Base-by-base conservation (phyloP, 2,329 filamentous ascomycete species). In the Neurospora crassa region DNA sequence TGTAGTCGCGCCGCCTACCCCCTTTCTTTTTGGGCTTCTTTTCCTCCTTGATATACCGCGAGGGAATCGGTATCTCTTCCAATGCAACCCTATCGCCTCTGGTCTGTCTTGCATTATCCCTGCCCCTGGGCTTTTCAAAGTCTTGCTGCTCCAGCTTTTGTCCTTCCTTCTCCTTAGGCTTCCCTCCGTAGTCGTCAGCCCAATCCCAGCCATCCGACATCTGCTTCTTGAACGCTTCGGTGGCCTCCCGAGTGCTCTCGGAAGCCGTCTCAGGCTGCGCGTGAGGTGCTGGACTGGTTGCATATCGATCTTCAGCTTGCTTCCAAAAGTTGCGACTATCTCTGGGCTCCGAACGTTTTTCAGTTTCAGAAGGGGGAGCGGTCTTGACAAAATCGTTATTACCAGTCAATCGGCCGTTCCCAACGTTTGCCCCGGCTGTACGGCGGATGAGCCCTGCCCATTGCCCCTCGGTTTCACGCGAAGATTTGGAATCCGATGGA, bases 1-100 rank as follows among this genome's bases (percentile, higher is more conserved):
- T 79, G 0, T 81, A 78, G 3, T 79, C 76, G 2, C 77, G 14
- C 20, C 67, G 72, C 16, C 71, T 71, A 1, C 29, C 29, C 34
- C 67, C 72, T 11, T 63, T 20, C 68, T 73, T 74, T 18, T 75
- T 75, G 5, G 69, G 67, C 41, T 70, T 73, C 34, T 75, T 71
- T 67, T 59, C 42, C 24, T 59, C 47, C 47, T 59, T 34, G 47
- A 34, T 34, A 34, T 59, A 59, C 14, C 47, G 47, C 47, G 47
- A 59, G 3, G 47, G 68, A 69, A 53, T 47, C 37, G 40, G 37
- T 69, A 34, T 59, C 14, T 59, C 47, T 34, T 53, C 70, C 41
- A 20, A 40, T n/a, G 40, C 40, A 37, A 42, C 47, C 18, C 29
- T 53, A 18, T 40, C 40, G 41, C 20, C 67, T 14, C 67, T 69